These are phyloP conservation scores for Dendryphion nanum DNA, from an alignment of 2,329 filamentous ascomycete species.

Conservation along the genomic window DNA sequence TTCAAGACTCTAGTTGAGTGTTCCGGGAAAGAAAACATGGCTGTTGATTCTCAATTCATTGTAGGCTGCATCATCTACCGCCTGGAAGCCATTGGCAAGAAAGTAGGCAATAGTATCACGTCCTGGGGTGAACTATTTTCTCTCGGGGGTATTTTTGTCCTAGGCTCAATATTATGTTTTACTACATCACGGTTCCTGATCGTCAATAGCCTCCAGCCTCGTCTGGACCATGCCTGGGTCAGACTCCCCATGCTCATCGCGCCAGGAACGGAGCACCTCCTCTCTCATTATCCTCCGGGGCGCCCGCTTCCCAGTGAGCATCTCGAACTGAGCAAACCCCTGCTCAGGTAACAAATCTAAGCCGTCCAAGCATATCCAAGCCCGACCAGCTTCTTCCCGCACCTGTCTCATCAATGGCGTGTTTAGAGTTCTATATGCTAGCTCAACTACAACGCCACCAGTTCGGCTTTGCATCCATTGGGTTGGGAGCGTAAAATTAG, in stretches of 20 bases:
- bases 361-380: conserved; percentile 76
- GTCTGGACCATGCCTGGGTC: conserved; percentile 32
- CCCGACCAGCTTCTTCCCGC: conserved; percentile 55
- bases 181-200: conserved; percentile 29
- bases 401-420: conserved; percentile 71
- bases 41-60: too few relatives aligned
- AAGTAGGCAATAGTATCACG: too few relatives aligned
- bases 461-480: conserved; percentile 71
- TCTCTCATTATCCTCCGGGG: conserved; percentile 70
- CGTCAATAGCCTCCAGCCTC: conserved; percentile 33
- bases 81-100: too few relatives aligned
- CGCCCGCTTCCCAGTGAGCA: conserved; percentile 73
- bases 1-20: too few relatives aligned
- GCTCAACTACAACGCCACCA: conserved; percentile 73
- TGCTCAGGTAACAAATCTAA: conserved; percentile 75
- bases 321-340: conserved; percentile 77
- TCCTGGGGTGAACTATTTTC: too few relatives aligned
- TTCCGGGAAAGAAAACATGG: too few relatives aligned
- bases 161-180: too few relatives aligned
- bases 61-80: too few relatives aligned
- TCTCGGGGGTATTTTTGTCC: too few relatives aligned
- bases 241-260: conserved; percentile 29
- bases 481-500: conserved; percentile 67
- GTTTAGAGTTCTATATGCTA: conserved; percentile 69
- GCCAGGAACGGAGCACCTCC: conserved; percentile 51